Evolutionary conservation across 306 rosid genomes (phyloP), one percentile per base, ranked within the genome.

Genomic region (Carpinus viminea): DNA sequence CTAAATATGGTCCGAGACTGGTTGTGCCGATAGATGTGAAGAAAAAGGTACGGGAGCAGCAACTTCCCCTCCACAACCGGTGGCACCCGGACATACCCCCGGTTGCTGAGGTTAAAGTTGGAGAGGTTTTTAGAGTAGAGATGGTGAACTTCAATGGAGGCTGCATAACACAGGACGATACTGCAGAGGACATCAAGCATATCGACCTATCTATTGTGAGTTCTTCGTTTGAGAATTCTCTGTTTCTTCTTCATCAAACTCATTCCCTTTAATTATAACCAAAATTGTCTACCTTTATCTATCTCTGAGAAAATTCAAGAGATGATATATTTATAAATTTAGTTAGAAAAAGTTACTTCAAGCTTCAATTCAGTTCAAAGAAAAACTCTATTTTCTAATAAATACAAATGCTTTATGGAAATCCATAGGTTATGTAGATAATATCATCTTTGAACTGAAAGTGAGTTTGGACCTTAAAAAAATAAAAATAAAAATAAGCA

Each of bases 151-250:
- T 85, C 52, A 73, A 62, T 69, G 91, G 91, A 13, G 91, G 87
- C 53, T 79, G n/a, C 21, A 85, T 85, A 75, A 90, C 92, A 15
- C 66, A 83, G 4, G 79, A 80, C 36, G 71, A 57, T 66, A 73
- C 97, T 45, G 91, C 89, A 0, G 55, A 83, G 36, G 97, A 91
- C 52, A 85, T 85, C 90, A 88, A 90, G 65, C 70, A 80, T 21
- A 76, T 80, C 21, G 80, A 90, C 68, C 94, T 48, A 7, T 77
- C 78, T 7, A 74, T 79, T 36, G 97, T 91, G 79, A 90, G 97
- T 86, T 79, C 31, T 71, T 71, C 60, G 56, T 47, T 73, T 31
- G 28, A 3, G 9, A 16, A 8, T 7, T 16, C 38, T 38, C 50
- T 13, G 18, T 36, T 66, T 66, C 26, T 36, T 36, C 5, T 18